Conservation (phyloP, 352 stramenopile genomes). For the Thraustotheca clavata region DNA sequence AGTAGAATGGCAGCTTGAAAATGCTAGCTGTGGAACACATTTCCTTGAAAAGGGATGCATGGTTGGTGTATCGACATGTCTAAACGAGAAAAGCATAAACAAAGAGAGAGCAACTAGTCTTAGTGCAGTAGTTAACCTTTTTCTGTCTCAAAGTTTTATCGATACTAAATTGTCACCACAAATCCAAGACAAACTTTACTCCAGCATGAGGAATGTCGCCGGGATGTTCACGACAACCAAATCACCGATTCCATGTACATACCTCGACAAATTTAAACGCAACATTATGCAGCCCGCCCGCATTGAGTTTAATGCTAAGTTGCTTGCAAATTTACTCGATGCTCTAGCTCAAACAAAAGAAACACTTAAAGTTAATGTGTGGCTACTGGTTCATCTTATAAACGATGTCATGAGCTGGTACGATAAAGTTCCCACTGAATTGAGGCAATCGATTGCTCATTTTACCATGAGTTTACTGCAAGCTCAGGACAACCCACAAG, state of each 20-base stretch:
- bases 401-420: background rate
- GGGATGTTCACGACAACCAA: background rate
- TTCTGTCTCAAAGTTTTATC: background rate
- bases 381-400: background rate
- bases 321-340: background rate
- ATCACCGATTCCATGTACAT: background rate
- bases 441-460: background rate
- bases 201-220: background rate
- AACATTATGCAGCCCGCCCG: background rate
- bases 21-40: background rate
- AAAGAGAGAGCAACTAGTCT: background rate
- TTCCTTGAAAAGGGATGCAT: conserved; percentile 14
- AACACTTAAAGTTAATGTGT: background rate
- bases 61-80: conserved; percentile 2
- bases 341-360: background rate
- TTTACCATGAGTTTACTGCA: background rate
- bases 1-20: conserved; percentile 2
- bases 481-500: background rate
- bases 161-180: background rate
- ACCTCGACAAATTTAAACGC: background rate
- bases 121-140: background rate
- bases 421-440: background rate
- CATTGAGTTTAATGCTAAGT: background rate
- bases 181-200: background rate
- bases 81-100: background rate